These are phyloP conservation scores for Phialophora tarda DNA, from an alignment of 2,329 filamentous ascomycete genomes.

Conservation along the genomic window DNA sequence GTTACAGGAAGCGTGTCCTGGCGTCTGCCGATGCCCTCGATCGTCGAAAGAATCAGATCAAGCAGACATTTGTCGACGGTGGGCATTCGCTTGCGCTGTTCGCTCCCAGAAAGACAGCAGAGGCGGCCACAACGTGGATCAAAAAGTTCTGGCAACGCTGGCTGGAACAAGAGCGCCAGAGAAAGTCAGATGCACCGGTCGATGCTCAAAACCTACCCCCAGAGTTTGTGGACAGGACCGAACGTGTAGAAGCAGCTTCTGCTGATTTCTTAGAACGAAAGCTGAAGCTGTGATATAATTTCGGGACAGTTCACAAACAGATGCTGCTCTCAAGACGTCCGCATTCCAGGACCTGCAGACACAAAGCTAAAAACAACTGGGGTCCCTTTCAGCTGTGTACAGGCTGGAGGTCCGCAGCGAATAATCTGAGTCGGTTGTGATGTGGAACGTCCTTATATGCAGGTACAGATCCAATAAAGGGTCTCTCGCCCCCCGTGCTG, in stretches of 20 bases:
- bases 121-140: not conserved
- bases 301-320: too few species aligned
- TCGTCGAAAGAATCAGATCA: slow-evolving; percentile 1
- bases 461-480: slow-evolving; percentile 21
- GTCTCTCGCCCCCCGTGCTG: not conserved
- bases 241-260: not conserved
- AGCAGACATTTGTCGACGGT: slow-evolving; percentile 9
- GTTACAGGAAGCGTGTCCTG: slow-evolving; percentile 8
- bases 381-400: not conserved
- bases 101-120: slow-evolving; percentile 7
- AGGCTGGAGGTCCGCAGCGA: not conserved
- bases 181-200: not conserved
- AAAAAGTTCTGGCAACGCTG: slow-evolving; percentile 5
- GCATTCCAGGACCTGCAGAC: not conserved
- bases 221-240: not conserved
- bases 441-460: slow-evolving; percentile 20
- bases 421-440: not conserved
- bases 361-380: not conserved
- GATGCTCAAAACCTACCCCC: not conserved
- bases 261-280: not conserved
- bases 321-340: not conserved
- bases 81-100: slow-evolving; percentile 19
- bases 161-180: slow-evolving; percentile 7
- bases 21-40: not conserved
- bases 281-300: slow-evolving; percentile 2